Percentiles rank a stretch among this genome's conserved stretches.
Evolutionary conservation across 2,329 filamentous ascomycete genomes (phyloP).

Genomic region (Aspergillus quadrilineatus): DNA sequence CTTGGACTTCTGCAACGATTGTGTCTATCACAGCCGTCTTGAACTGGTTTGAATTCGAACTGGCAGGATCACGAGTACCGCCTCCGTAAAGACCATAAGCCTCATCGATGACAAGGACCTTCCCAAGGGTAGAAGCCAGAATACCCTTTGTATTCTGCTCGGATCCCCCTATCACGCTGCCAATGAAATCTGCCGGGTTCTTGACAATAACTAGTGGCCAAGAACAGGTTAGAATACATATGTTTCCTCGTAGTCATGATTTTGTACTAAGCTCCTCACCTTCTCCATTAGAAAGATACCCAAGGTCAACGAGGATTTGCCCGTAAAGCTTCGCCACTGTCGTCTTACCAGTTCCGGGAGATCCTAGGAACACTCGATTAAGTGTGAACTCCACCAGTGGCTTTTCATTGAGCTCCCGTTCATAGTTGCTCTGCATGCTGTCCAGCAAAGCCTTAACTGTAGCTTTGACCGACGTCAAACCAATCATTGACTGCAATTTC

Average conservation of each 20-base stretch:
- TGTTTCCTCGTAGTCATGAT: neutral
- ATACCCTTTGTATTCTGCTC: conserved; percentile 72
- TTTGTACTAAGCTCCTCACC: conserved; percentile 40
- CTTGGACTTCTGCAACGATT: conserved; percentile 71
- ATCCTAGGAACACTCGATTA: conserved; percentile 69
- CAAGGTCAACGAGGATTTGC: conserved; percentile 65
- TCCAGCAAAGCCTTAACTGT: conserved; percentile 60
- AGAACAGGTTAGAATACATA: neutral
- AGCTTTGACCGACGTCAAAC: conserved; percentile 62
- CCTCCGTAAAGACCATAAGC: conserved; percentile 64
- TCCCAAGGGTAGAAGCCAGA: conserved; percentile 64
- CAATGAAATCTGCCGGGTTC: conserved; percentile 73
- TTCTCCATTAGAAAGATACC: conserved; percentile 67
- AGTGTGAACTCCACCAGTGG: conserved; percentile 60
- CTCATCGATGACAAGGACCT: conserved; percentile 78
- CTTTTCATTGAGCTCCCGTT: conserved; percentile 63
- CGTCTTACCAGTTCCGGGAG: conserved; percentile 74
- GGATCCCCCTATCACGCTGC: conserved; percentile 61
- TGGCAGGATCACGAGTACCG: conserved; percentile 25
- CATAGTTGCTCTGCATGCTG: conserved; percentile 63
- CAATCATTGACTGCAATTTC: conserved; percentile 59
- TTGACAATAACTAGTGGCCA: conserved; percentile 61
- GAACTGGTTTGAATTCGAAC: conserved; percentile 48
- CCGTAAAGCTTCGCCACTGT: conserved; percentile 73
- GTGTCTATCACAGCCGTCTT: conserved; percentile 69